These are phyloP conservation scores for Kazachstania viticola DNA, from an alignment of 805 yeast genomes.

Conservation along the genomic window DNA sequence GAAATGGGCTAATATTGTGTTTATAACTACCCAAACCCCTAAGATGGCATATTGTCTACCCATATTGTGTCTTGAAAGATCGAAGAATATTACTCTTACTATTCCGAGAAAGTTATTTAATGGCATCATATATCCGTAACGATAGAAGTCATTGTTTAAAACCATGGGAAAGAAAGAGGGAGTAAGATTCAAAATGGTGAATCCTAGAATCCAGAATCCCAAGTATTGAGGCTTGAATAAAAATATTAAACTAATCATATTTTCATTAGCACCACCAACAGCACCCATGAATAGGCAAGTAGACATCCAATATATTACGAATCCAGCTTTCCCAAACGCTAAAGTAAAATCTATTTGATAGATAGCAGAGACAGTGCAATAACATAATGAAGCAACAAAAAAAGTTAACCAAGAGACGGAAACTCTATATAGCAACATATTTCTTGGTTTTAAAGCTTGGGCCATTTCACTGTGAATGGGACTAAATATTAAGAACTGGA, in stretches of 20 bases:
- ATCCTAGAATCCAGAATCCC: constrained; percentile 62
- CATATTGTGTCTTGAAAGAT: constrained; percentile 43
- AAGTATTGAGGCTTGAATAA: constrained; percentile 47
- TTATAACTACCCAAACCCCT: constrained; percentile 47
- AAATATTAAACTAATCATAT: constrained; percentile 41
- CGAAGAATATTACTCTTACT: constrained; percentile 45
- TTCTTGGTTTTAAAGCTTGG: constrained; percentile 31
- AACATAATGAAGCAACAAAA: constrained; percentile 46
- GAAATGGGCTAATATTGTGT: constrained; percentile 34
- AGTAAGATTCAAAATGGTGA: constrained; percentile 59
- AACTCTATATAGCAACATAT: constrained; percentile 43
- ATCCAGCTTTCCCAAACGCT: constrained; percentile 58
- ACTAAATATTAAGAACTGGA: constrained; percentile 50
- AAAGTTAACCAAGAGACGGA: constrained; percentile 40
- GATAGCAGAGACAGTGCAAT: constrained; percentile 51
- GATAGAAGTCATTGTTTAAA: constrained; percentile 42
- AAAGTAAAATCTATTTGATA: constrained; percentile 49
- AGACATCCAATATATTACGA: constrained; percentile 63
- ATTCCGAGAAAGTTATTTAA: constrained; percentile 54
- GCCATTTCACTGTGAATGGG: constrained; percentile 42
- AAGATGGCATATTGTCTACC: constrained; percentile 53
- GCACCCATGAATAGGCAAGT: constrained; percentile 61
- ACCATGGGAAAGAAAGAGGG: constrained; percentile 60
- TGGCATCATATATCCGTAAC: constrained; percentile 61
- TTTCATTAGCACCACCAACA: constrained; percentile 67